These are phyloP conservation scores for Elsinoe fawcettii DNA, from an alignment of 2,329 filamentous ascomycete genomes.

Conservation along the genomic window DNA sequence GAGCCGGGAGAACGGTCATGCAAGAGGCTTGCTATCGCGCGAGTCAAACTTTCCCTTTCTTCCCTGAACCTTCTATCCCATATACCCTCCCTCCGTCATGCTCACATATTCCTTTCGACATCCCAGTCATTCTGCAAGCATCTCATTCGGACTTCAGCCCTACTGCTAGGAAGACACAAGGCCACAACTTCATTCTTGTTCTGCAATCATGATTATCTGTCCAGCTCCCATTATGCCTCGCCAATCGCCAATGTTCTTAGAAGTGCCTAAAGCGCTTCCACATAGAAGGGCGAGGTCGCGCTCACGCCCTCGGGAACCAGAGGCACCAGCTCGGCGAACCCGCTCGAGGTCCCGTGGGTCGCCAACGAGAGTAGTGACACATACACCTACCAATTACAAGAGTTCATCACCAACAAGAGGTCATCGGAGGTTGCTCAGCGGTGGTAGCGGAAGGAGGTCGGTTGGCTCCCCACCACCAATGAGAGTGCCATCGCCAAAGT, in stretches of 20 bases:
- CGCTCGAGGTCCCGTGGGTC: slow-evolving; percentile 5
- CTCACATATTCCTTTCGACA: slow-evolving; percentile 1
- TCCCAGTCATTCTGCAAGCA: slow-evolving; percentile 1
- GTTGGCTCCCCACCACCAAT: slow-evolving; percentile 17
- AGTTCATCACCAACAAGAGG: slow-evolving; percentile 12
- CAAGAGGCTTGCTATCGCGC: background rate
- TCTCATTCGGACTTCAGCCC: slow-evolving; percentile 1
- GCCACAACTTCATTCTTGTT: background rate
- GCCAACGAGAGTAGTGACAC: background rate
- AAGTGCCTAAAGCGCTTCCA: slow-evolving; percentile 30
- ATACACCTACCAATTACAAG: background rate
- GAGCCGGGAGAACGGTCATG: slow-evolving; percentile 6
- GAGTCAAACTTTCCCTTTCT: slow-evolving; percentile 11
- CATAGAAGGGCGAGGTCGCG: slow-evolving; percentile 28
- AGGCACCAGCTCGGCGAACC: slow-evolving; percentile 6
- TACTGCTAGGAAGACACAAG: background rate
- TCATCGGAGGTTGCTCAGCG: background rate
- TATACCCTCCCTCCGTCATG: slow-evolving; percentile 11
- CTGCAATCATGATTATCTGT: slow-evolving; percentile 2
- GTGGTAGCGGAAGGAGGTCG: slow-evolving; percentile 14
- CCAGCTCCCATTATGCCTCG: slow-evolving; percentile 20
- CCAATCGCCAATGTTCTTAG: slow-evolving; percentile 28
- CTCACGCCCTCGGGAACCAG: slow-evolving; percentile 23
- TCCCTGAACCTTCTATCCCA: slow-evolving; percentile 8
- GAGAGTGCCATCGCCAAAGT: background rate